Conservation (phyloP, 805 yeast genomes). For the Myxozyma kluyveri region DNA sequence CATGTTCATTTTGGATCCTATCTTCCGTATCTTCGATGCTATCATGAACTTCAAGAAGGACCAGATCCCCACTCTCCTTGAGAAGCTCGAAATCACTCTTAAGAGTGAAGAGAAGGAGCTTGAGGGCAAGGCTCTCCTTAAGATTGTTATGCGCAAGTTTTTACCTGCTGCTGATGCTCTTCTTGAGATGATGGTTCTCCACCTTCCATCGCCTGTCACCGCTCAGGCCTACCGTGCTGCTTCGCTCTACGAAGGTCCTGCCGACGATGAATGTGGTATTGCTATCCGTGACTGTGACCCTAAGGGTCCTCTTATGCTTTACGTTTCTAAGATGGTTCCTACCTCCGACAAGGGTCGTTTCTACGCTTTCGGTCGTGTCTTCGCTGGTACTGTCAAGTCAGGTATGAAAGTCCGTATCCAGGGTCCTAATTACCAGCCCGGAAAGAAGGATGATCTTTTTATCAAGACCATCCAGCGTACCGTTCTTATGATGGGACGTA, state of each 20-base stretch:
- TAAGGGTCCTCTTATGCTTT: constrained; percentile 94
- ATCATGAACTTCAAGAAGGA: constrained; percentile 99
- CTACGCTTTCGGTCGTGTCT: constrained; percentile 99
- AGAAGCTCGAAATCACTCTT: constrained; percentile 88
- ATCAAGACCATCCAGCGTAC: constrained; percentile 97
- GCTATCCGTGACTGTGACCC: constrained; percentile 99
- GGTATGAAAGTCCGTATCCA: constrained; percentile 99
- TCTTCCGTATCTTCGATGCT: constrained; percentile 93
- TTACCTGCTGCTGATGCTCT: constrained; percentile 99
- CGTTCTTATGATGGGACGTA: constrained; percentile 99
- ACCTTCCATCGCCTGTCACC: constrained; percentile 99
- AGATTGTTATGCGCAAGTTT: constrained; percentile 99
- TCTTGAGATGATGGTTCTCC: constrained; percentile 96
- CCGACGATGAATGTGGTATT: constrained; percentile 76
- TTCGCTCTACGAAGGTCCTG: constrained; percentile 98
- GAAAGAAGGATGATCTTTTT: constrained; percentile 97
- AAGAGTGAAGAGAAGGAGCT: constrained; percentile 97
- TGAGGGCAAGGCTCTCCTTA: constrained; percentile 97
- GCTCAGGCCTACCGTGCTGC: constrained; percentile 99
- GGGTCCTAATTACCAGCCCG: constrained; percentile 99
- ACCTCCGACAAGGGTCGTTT: constrained; percentile 99
- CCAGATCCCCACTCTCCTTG: constrained; percentile 86
- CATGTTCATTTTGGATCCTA: constrained; percentile 98
- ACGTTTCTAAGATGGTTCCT: constrained; percentile 99
- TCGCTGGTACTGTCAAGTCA: constrained; percentile 98